These are phyloP conservation scores for Metschnikowia baotianmanensis DNA, from an alignment of 805 yeast species.

Conservation along the genomic window DNA sequence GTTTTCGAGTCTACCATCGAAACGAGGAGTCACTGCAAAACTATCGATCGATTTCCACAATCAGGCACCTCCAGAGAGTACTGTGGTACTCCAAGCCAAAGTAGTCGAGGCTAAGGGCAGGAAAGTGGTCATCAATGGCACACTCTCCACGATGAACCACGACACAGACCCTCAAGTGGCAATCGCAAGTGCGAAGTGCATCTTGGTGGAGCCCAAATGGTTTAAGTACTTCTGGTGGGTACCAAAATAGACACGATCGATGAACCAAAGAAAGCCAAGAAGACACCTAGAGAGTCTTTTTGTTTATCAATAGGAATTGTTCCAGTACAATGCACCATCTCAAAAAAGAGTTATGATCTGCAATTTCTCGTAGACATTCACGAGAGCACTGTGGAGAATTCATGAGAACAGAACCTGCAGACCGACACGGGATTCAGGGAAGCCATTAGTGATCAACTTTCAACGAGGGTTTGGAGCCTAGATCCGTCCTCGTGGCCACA, in stretches of 20 bases:
- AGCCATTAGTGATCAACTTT: no score
- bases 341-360: no score
- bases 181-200: constrained; percentile 63
- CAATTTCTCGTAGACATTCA: no score
- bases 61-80: constrained; percentile 60
- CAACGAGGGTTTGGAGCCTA: no score
- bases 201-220: constrained; percentile 87
- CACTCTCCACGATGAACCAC: constrained; percentile 49
- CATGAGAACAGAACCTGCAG: no score
- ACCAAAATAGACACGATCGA: constrained; percentile 1
- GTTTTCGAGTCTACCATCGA: constrained; percentile 73
- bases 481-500: no score
- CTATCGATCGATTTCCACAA: constrained; percentile 62
- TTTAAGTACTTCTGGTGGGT: constrained; percentile 63
- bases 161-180: constrained; percentile 28
- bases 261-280: not conserved
- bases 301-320: no score
- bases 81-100: constrained; percentile 64
- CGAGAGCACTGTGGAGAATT: no score
- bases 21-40: constrained; percentile 86
- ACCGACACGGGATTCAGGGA: no score
- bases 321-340: not conserved
- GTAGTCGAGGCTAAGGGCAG: constrained; percentile 71
- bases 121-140: constrained; percentile 76
- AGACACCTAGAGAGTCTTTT: no score